phyloP scores from a whole-genome alignment of 2,329 filamentous ascomycete genomes.

The Penicillium sp. region DNA sequence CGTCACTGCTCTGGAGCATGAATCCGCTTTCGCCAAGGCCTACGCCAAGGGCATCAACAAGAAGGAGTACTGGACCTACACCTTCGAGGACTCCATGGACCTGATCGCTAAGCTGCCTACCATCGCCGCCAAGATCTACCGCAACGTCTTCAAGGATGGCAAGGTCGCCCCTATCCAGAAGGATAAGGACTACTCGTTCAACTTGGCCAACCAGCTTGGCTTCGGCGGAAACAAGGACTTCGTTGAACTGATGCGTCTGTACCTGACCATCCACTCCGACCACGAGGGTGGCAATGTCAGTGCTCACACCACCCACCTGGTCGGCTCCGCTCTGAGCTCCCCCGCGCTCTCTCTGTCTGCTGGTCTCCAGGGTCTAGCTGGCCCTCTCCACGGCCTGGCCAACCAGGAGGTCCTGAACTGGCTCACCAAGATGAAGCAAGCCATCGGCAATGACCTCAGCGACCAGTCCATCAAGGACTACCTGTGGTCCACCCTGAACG shows the following conservation, averaged over 20 bases:
- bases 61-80: conserved; percentile 99
- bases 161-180: conserved; percentile 95
- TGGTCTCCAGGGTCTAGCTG: conserved; percentile 95
- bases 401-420: conserved; percentile 99
- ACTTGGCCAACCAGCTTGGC: conserved; percentile 99
- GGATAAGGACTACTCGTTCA: conserved; percentile 99
- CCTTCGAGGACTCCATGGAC: conserved; percentile 99
- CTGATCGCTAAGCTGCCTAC: conserved; percentile 99
- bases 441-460: conserved; percentile 87
- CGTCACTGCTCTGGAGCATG: conserved; percentile 96
- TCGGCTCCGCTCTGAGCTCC: conserved; percentile 93
- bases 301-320: conserved; percentile 97
- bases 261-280: conserved; percentile 99
- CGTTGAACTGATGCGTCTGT: conserved; percentile 95
- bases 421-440: conserved; percentile 98
- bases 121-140: conserved; percentile 98
- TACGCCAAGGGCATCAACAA: conserved; percentile 99
- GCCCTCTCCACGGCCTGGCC: conserved; percentile 96
- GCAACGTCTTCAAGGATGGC: conserved; percentile 99
- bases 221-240: conserved; percentile 95
- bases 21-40: conserved; percentile 95
- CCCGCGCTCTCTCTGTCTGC: conserved; percentile 95
- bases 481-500: conserved; percentile 96
- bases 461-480: conserved; percentile 98
- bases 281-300: conserved; percentile 99